Evolutionary conservation across 208 protist genomes (phyloP), one percentile per base, ranked within the genome.

Genomic region (Crithidia fasciculata): DNA sequence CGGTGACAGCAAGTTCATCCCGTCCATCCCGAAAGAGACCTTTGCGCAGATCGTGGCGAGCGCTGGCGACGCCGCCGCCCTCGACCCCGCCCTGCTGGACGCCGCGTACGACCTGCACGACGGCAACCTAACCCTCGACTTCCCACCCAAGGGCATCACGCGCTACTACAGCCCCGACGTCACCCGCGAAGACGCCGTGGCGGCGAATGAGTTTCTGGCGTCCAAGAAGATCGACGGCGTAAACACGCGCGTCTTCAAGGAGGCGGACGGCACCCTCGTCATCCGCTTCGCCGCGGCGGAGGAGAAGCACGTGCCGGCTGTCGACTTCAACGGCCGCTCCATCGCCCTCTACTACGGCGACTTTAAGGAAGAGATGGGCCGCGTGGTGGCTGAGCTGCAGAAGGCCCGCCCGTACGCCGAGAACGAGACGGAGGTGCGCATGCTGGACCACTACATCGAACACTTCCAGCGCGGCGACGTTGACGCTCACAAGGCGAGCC

Each of bases 1-100:
- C 72, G 96, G 96, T 45, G 95, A 98, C 81, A 94, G 80, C 64
- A 98, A 98, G 81, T 97, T 98, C 54, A 63, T 98, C 16, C 93
- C 93, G 4, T 56, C 84, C 50, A 88, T 86, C 64, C 39, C 74
- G 9, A 66, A 80, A 52, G 86, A 92, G 15, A 67, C 57, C 1
- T 95, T 97, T 36, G 70, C 58, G 58, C 53, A 45, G 63, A 81
- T 97, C 40, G 71, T 95, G 39, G 72, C 16, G 36, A 70, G 54
- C 18, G 68, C 63, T 28, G 59, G 47, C 19, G 57, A 70, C 8
- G 82, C 61, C 4, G 61, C 68, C 12, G 45, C 49, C 49, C 10
- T 74, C 37, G 63, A 82, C n/a, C 47, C 85, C 39, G 62, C 53
- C 44, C 71, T 95, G 66, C 16, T 82, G 49, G 80, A 95, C 9